Base-by-base conservation (phyloP, 2,329 filamentous ascomycete genomes). In the Fusarium xyrophilum region DNA sequence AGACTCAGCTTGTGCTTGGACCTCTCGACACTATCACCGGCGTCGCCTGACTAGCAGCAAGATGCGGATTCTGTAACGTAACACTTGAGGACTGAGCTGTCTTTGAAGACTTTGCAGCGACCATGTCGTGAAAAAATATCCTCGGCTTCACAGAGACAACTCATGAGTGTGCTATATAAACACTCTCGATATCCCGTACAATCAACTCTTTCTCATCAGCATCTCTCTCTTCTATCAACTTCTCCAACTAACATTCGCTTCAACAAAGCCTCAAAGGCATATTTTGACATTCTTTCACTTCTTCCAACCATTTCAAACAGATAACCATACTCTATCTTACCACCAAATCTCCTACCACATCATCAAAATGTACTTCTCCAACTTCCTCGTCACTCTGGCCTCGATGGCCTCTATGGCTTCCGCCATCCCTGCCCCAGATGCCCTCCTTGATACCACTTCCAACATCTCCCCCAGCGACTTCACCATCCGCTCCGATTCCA, bases 311-410 rank as follows among this genome's bases (percentile, higher is more conserved):
- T 33, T 54, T 55, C 28, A 33, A 28, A 27, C 43, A 33, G 60
- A 47, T 27, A 60, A 57, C 42, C 51, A 44, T 42, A 57, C 35
- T 23, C 53, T 28, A 42, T 48, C 32, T 47, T 36, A 27, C 25
- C 32, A 8, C 28, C 30, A 50, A 25, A 32, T 25, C 47, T 54
- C 28, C 30, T 39, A 48, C 66, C 73, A 50, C n/a, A 30, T 21
- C 19, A 42, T 43, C 62, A 65, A 65, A 27, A 79, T 79, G 77
- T 74, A 62, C 68, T 77, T 78, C 75, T 66, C 71, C 52, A 75
- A 68, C 51, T 50, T 74, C 55, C 32, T 71, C 62, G 46, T 73
- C 60, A 67, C 65, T 53, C 61, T 75, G 35, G 63, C 73, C 63
- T 71, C 75, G 42, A 36, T 75, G 53, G 72, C 75, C 61, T 65